phyloP scores from a whole-genome alignment of 106 monocot species.

The Iris macrosiphon region DNA sequence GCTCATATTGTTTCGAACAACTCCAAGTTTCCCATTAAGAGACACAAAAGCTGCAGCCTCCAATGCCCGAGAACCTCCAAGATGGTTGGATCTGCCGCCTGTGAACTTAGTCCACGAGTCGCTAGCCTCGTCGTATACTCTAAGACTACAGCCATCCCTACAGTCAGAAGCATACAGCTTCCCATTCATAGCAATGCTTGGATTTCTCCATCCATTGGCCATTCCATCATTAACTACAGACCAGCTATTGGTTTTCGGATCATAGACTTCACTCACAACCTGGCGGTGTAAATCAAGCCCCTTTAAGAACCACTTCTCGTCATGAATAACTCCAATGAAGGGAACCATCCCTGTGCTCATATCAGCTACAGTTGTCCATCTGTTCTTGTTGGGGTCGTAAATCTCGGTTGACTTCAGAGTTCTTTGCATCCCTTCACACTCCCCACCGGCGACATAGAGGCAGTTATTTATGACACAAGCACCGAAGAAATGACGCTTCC shows the following conservation, averaged over 20 bases:
- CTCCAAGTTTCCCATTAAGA: constrained; percentile 35
- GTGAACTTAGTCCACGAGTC: constrained; percentile 39
- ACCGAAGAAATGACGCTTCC: constrained; percentile 51
- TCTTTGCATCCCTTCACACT: constrained; percentile 52
- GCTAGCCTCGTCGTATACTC: constrained; percentile 33
- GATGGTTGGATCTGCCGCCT: constrained; percentile 34
- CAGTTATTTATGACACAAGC: constrained; percentile 50
- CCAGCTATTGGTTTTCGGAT: constrained; percentile 31
- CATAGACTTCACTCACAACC: constrained; percentile 38
- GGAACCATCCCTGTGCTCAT: constrained; percentile 53
- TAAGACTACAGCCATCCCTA: constrained; percentile 48
- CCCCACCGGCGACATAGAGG: constrained; percentile 49
- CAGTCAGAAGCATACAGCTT: constrained; percentile 47
- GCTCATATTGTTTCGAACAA: constrained; percentile 49
- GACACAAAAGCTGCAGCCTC: constrained; percentile 43
- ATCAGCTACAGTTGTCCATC: constrained; percentile 34
- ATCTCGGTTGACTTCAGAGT: constrained; percentile 39
- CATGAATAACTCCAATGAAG: constrained; percentile 45
- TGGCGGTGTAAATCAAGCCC: constrained; percentile 40
- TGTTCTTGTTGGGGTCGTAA: constrained; percentile 49
- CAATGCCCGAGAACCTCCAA: constrained; percentile 35
- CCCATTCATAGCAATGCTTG: constrained; percentile 37
- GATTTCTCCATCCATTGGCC: constrained; percentile 46
- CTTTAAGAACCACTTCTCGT: constrained; percentile 44
- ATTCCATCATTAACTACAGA: constrained; percentile 27